phyloP scores from a whole-genome alignment of 306 rosid species.

The Prunus mume region DNA sequence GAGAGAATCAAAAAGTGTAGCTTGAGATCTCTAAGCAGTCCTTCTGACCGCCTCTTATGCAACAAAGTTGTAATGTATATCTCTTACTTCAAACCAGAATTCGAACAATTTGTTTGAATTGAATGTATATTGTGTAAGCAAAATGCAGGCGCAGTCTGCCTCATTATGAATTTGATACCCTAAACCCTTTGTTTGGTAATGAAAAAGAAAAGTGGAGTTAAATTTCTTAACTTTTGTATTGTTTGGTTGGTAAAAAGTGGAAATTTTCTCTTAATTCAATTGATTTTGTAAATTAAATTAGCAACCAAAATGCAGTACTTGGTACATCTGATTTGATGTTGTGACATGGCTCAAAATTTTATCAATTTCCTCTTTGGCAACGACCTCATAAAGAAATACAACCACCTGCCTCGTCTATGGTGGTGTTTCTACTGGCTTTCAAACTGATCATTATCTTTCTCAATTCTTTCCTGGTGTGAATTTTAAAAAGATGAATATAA shows the following conservation, averaged over 20 bases:
- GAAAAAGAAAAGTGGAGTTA: background rate
- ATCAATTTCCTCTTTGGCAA: constrained; percentile 4
- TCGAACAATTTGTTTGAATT: constrained; percentile 21
- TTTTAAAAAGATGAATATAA: too few relatives aligned
- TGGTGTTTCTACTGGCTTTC: too few relatives aligned
- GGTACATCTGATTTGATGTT: constrained; percentile 3
- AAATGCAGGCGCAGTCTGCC: background rate
- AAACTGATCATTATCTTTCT: too few relatives aligned
- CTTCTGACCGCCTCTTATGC: too few relatives aligned
- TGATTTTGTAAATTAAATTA: too few relatives aligned
- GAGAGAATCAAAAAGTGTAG: constrained; percentile 1
- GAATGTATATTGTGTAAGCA: constrained; percentile 18
- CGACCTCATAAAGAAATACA: too few relatives aligned
- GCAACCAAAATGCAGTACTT: too few relatives aligned
- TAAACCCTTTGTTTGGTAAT: background rate
- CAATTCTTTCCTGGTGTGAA: too few relatives aligned
- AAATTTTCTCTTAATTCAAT: too few relatives aligned
- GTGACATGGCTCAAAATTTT: background rate
- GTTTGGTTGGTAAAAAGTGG: background rate
- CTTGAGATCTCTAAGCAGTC: constrained; percentile 11
- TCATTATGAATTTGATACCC: constrained; percentile 14
- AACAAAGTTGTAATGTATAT: constrained; percentile 21
- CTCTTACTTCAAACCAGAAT: constrained; percentile 18
- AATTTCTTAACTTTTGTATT: background rate
- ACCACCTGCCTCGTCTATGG: too few relatives aligned